phyloP scores from a whole-genome alignment of 1,284 basidiomycete species.

The Erythrobasidium hasegawianum region DNA sequence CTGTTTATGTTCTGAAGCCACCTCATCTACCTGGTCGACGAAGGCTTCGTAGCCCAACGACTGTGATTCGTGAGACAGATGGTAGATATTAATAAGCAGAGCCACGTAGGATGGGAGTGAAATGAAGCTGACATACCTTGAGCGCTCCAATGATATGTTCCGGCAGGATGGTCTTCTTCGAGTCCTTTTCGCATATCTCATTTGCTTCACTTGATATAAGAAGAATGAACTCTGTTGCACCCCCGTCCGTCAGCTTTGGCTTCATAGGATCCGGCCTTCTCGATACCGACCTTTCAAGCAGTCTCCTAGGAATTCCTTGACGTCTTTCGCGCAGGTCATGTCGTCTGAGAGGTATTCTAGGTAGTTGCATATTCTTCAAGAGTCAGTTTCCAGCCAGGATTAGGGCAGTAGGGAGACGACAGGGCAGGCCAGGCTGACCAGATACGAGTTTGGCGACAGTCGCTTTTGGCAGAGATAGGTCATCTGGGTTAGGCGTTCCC shows the following conservation, averaged over 20 bases:
- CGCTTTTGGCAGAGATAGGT: constrained; percentile 91
- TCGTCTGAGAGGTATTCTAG: constrained; percentile 21
- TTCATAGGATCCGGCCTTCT: background rate
- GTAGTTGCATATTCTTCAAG: no score
- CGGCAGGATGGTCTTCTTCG: constrained; percentile 99
- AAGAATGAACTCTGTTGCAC: constrained; percentile 86
- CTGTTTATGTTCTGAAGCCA: constrained; percentile 90
- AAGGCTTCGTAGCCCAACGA: constrained; percentile 83
- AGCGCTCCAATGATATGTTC: constrained; percentile 93
- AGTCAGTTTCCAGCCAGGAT: background rate
- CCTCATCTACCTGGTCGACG: constrained; percentile 81
- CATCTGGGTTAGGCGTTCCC: constrained; percentile 67
- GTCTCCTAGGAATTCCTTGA: constrained; percentile 33
- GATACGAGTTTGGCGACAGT: constrained; percentile 96
- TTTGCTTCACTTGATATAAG: constrained; percentile 96
- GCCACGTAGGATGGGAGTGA: no score
- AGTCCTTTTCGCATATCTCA: constrained; percentile 94
- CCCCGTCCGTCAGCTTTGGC: background rate
- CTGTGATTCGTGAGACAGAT: constrained; percentile 50
- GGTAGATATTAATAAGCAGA: no score
- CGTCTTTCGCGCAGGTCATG: constrained; percentile 21
- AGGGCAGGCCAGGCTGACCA: constrained; percentile 57
- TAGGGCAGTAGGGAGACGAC: no score
- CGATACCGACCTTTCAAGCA: constrained; percentile 15
- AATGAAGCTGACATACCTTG: no score